Evolutionary conservation across 768 basidiomycete species (phyloP).

Genomic region (Symmetrospora coprosmae): DNA sequence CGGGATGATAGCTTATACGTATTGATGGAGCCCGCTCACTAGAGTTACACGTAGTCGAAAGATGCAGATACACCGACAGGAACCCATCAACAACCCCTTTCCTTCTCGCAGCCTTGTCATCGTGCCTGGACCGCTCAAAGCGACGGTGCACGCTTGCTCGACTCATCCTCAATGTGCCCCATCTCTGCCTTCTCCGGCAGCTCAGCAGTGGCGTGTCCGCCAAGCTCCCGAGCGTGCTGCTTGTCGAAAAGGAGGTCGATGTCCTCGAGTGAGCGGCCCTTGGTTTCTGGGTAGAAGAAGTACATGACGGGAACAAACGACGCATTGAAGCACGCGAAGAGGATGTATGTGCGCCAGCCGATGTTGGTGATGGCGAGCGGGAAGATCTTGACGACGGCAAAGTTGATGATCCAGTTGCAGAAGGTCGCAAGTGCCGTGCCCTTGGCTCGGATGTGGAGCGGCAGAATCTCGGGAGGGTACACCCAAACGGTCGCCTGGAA

Average conservation of each 20-base stretch:
- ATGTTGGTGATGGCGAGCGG: slow-evolving; percentile 3
- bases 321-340: neutral
- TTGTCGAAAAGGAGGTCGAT: slow-evolving; percentile 16
- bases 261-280: slow-evolving; percentile 14
- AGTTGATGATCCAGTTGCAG: slow-evolving; percentile 16
- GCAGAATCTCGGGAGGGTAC: slow-evolving; percentile 6
- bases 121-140: no score
- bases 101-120: no score
- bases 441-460: neutral
- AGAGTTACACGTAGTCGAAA: no score
- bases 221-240: no score
- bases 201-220: no score
- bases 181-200: no score
- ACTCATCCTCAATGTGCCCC: no score
- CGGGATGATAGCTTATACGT: no score
- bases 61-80: no score
- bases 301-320: slow-evolving; percentile 12
- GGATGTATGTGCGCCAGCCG: slow-evolving; percentile 1
- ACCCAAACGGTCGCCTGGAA: slow-evolving; percentile 9
- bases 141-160: no score
- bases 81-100: no score
- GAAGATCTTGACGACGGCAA: slow-evolving; percentile 1
- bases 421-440: slow-evolving; percentile 7
- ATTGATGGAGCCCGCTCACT: no score
- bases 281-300: slow-evolving; percentile 12